Conservation (phyloP, 306 rosid species). For the Vigna reflexopilosa region DNA sequence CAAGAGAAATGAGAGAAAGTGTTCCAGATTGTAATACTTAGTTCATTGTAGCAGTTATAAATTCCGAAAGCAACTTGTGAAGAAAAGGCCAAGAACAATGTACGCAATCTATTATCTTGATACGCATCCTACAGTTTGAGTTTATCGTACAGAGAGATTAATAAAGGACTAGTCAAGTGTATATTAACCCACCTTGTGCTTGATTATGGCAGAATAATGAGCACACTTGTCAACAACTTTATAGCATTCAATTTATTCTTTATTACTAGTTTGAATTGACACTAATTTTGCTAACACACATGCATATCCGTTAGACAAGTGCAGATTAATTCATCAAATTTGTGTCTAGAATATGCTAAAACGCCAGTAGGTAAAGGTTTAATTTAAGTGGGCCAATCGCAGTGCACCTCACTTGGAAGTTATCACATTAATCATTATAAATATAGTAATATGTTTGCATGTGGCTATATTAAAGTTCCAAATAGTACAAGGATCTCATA, state of each 20-base stretch:
- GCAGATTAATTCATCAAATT: slow-evolving; percentile 30
- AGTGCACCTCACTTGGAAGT: slow-evolving; percentile 33
- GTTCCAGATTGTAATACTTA: slow-evolving; percentile 36
- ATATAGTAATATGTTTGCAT: slow-evolving; percentile 42
- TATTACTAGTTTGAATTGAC: slow-evolving; percentile 16
- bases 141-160: slow-evolving; percentile 35
- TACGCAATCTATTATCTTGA: slow-evolving; percentile 57
- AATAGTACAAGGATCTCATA: slow-evolving; percentile 36
- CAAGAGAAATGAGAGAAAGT: not conserved
- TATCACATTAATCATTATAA: slow-evolving; percentile 29
- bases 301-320: slow-evolving; percentile 27
- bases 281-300: slow-evolving; percentile 12
- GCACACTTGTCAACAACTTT: slow-evolving; percentile 31
- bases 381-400: slow-evolving; percentile 34
- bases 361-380: slow-evolving; percentile 11
- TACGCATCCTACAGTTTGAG: slow-evolving; percentile 57
- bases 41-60: slow-evolving; percentile 45
- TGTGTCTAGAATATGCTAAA: slow-evolving; percentile 11
- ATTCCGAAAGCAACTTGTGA: slow-evolving; percentile 50
- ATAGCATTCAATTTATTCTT: slow-evolving; percentile 3
- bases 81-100: slow-evolving; percentile 60
- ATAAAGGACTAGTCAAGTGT: slow-evolving; percentile 31
- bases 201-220: slow-evolving; percentile 8
- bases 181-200: slow-evolving; percentile 2
- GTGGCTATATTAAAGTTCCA: slow-evolving; percentile 38